phyloP scores from a whole-genome alignment of 129 eudicot species.

The Logfia minima region DNA sequence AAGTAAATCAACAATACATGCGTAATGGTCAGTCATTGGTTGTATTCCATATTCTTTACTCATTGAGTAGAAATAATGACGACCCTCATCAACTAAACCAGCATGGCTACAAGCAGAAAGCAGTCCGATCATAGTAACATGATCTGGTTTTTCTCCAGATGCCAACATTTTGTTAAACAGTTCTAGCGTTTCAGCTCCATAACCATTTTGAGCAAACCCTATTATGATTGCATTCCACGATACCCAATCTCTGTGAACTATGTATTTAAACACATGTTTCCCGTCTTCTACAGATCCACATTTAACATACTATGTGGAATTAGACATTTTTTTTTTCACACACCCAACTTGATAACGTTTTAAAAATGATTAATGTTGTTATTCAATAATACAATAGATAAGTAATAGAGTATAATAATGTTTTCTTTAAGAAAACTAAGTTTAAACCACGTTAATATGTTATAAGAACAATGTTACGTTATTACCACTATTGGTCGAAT shows the following conservation, averaged over 20 bases:
- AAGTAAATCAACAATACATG: slow-evolving; percentile 42
- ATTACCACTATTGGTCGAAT: too few species aligned
- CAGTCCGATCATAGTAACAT: slow-evolving; percentile 47
- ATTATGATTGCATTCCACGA: slow-evolving; percentile 46
- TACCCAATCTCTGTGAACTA: slow-evolving; percentile 35
- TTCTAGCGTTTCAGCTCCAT: slow-evolving; percentile 30
- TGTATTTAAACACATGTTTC: slow-evolving; percentile 28
- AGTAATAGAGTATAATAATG: too few species aligned
- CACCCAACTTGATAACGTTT: too few species aligned
- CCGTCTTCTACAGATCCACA: slow-evolving; percentile 42
- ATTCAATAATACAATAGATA: too few species aligned
- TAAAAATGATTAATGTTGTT: too few species aligned
- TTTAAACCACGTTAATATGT: too few species aligned
- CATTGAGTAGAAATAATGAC: slow-evolving; percentile 32
- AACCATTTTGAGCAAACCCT: slow-evolving; percentile 39
- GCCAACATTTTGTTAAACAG: slow-evolving; percentile 36
- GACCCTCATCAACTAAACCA: slow-evolving; percentile 38
- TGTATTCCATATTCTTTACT: slow-evolving; percentile 32
- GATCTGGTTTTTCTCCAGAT: slow-evolving; percentile 43
- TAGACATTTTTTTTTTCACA: too few species aligned
- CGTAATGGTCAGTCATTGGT: slow-evolving; percentile 39
- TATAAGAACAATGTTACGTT: too few species aligned
- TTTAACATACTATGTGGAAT: slow-evolving; percentile 46
- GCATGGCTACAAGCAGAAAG: slow-evolving; percentile 49
- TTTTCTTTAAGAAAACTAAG: too few species aligned